These are phyloP conservation scores for Dovyalis caffra DNA, from an alignment of 345 rosid genomes.

Conservation along the genomic window DNA sequence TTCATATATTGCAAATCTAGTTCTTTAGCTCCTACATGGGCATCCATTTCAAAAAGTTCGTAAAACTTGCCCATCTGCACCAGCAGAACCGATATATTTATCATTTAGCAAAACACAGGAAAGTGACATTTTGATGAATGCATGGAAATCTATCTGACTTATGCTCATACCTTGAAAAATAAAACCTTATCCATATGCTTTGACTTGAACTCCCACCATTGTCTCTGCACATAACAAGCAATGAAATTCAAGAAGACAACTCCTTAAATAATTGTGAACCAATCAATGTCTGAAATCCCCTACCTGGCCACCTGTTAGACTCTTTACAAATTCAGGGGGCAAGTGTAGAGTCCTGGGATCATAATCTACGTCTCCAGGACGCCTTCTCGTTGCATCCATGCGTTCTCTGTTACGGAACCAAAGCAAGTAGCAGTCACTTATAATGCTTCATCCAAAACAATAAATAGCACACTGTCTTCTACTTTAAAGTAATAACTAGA, in stretches of 20 bases:
- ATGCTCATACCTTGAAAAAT: conserved; percentile 76
- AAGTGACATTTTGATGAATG: not conserved
- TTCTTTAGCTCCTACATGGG: conserved; percentile 91
- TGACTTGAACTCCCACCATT: conserved; percentile 99
- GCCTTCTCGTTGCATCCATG: conserved; percentile 65
- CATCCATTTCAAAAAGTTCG: conserved; percentile 99
- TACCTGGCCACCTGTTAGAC: conserved; percentile 88
- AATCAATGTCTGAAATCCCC: conserved; percentile 15
- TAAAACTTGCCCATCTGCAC: conserved; percentile 97
- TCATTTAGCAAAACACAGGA: not conserved
- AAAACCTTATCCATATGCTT: conserved; percentile 98
- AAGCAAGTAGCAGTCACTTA: not conserved
- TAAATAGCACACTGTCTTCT: too few relatives aligned
- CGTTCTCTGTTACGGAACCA: conserved; percentile 46
- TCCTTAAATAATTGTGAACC: conserved; percentile 2
- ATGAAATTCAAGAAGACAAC: conserved; percentile 20
- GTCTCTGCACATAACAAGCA: conserved; percentile 54
- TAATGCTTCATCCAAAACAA: not conserved
- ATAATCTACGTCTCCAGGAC: conserved; percentile 70
- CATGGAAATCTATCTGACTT: not conserved
- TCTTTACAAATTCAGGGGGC: conserved; percentile 80
- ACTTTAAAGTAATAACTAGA: too few relatives aligned
- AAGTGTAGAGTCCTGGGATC: conserved; percentile 83
- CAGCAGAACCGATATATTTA: conserved; percentile 10
- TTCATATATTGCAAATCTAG: conserved; percentile 94